These are phyloP conservation scores for Aspergillus novofumigatus DNA, from an alignment of 2,329 filamentous ascomycete genomes.

Conservation along the genomic window DNA sequence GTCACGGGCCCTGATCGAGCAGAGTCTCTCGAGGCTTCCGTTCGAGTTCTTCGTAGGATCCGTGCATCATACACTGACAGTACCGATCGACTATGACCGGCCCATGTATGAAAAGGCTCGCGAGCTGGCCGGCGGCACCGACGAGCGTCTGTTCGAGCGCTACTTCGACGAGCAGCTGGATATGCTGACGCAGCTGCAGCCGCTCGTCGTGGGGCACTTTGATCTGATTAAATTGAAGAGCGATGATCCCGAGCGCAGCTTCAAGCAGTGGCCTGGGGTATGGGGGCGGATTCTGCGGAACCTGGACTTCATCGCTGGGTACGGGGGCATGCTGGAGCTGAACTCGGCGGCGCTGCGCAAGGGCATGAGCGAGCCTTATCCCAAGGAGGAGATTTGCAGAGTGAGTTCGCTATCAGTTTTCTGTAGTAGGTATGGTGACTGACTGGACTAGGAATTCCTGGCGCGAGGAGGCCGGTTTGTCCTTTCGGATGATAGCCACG, in stretches of 20 bases:
- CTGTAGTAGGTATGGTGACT: too few species aligned
- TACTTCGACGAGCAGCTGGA: constrained; percentile 86
- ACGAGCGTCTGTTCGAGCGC: constrained; percentile 70
- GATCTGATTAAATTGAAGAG: constrained; percentile 84
- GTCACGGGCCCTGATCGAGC: constrained; percentile 57
- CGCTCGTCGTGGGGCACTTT: constrained; percentile 85
- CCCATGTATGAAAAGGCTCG: constrained; percentile 64
- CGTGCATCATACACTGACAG: constrained; percentile 79
- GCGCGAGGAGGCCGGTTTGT: constrained; percentile 74
- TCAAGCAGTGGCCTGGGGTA: constrained; percentile 57
- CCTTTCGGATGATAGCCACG: constrained; percentile 92
- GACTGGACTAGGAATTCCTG: constrained; percentile 60
- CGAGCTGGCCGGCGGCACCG: constrained; percentile 53
- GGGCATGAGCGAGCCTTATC: constrained; percentile 87
- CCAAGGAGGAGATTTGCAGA: constrained; percentile 71
- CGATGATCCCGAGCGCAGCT: constrained; percentile 59
- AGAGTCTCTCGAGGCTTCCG: constrained; percentile 55
- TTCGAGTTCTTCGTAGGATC: constrained; percentile 93
- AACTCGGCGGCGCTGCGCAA: constrained; percentile 87
- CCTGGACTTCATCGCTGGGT: constrained; percentile 62
- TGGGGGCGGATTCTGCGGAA: constrained; percentile 75
- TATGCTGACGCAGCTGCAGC: constrained; percentile 70
- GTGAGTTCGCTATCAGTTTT: constrained; percentile 52
- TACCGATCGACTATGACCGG: constrained; percentile 84
- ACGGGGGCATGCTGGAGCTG: constrained; percentile 81